Evolutionary conservation across 306 rosid species (phyloP), one percentile per base, ranked within the genome.

Genomic region (Prunus dulcis): DNA sequence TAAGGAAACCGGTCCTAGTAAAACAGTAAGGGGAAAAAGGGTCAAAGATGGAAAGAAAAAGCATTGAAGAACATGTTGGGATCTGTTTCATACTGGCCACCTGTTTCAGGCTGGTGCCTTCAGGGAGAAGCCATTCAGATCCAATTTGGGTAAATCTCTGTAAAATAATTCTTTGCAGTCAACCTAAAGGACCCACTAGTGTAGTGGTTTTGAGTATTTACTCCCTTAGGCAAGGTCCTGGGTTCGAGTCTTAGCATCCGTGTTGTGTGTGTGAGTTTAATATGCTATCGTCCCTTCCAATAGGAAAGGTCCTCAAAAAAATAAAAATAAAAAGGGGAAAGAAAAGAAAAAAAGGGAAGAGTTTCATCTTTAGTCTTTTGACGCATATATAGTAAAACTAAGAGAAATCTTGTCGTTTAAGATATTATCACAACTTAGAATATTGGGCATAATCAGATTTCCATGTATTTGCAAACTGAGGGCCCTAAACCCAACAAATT

Each of bases 151-250:
- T 25, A 94, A 89, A 69, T 92, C 98, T 89, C 98, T 88, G 95
- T 85, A 90, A 83, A 94, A 94, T 17, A 92, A 87, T 82, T 94
- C 98, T 86, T 89, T 94, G 93, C 98, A 94, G 43, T 88, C 94
- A 45, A 94, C 97, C 98, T 92, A 77, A 69, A 66, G 74, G 57
- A 84, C n/a, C n/a, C n/a, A n/a, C n/a, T n/a, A n/a, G n/a, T n/a
- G n/a, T n/a, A n/a, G n/a, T n/a, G n/a, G n/a, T n/a, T n/a, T n/a
- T n/a, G n/a, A n/a, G n/a, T n/a, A n/a, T n/a, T n/a, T n/a, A n/a
- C n/a, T n/a, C n/a, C n/a, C n/a, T n/a, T n/a, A n/a, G n/a, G n/a
- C n/a, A n/a, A n/a, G n/a, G n/a, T n/a, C n/a, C n/a, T n/a, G n/a
- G n/a, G n/a, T n/a, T n/a, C n/a, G n/a, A n/a, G n/a, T n/a, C n/a